Conservation (phyloP, 1,139 yeast genomes). For the Saccharomyces hybrid region DNA sequence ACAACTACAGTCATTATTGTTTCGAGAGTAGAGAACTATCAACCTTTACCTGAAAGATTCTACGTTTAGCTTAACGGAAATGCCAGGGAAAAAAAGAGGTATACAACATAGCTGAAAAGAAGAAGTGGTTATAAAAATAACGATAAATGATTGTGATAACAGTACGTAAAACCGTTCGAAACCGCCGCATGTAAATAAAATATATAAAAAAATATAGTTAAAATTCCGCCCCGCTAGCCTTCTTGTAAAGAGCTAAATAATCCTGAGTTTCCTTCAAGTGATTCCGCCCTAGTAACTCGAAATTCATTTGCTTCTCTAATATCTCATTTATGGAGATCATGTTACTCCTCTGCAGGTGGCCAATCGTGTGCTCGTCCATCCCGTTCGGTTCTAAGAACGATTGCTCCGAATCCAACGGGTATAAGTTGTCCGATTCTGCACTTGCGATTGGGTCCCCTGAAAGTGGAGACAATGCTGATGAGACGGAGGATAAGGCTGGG, state of each 20-base stretch:
- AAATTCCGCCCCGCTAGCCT: constrained; percentile 14
- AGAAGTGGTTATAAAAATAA: neutral
- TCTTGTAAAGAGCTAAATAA: constrained; percentile 27
- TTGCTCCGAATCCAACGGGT: neutral
- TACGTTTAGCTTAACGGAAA: neutral
- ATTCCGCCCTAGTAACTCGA: constrained; percentile 15
- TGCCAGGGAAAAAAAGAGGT: neutral
- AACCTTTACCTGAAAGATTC: neutral
- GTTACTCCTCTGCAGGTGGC: neutral
- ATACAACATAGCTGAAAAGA: neutral
- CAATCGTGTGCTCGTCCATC: neutral
- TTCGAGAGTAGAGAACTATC: neutral
- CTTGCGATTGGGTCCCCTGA: neutral
- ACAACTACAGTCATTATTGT: neutral
- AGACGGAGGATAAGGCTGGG: neutral
- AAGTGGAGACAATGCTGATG: neutral
- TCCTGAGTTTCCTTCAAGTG: constrained; percentile 26
- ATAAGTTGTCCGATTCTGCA: neutral
- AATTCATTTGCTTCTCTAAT: constrained; percentile 9
- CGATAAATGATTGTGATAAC: neutral
- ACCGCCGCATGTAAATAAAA: neutral
- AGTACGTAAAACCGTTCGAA: neutral
- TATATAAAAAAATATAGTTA: neutral
- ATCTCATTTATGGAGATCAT: neutral
- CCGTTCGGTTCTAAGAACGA: neutral